Percentiles rank a stretch among this genome's conserved stretches.
Evolutionary conservation across 2,329 filamentous ascomycete species (phyloP).

Genomic region (Trichoderma polysporum): DNA sequence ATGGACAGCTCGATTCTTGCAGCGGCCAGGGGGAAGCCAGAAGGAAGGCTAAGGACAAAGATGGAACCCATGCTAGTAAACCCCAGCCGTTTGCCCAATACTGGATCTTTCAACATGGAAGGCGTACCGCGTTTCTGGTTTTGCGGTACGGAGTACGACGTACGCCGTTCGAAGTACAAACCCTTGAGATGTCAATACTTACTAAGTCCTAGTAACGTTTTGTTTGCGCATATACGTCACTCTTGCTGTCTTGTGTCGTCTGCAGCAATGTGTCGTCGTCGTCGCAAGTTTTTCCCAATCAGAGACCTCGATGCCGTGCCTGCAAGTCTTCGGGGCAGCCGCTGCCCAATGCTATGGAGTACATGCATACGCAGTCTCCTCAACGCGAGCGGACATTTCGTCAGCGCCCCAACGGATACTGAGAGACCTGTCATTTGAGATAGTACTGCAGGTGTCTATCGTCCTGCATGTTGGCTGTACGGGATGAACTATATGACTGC

Average conservation of each 20-base stretch:
- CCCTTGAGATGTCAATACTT: neutral
- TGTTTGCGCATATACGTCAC: neutral
- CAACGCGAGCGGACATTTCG: neutral
- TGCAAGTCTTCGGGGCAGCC: neutral
- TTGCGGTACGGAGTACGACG: neutral
- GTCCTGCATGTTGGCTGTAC: constrained; percentile 14
- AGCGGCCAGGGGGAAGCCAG: neutral
- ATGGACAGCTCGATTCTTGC: constrained; percentile 1
- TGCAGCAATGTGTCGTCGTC: neutral
- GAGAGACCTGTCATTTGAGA: neutral
- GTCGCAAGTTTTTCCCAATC: neutral
- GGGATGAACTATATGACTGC: neutral
- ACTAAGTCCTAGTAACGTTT: neutral
- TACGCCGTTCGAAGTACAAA: neutral
- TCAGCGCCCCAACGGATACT: neutral
- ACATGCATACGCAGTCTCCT: neutral
- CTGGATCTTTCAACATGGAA: neutral
- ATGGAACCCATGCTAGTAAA: neutral
- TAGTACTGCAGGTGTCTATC: neutral
- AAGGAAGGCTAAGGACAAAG: neutral
- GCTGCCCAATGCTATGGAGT: neutral
- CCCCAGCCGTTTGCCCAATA: neutral
- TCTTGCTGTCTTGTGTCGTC: neutral
- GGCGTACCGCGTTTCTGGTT: neutral
- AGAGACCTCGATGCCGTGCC: neutral